phyloP scores from a whole-genome alignment of 2,329 filamentous ascomycete genomes.

The Hypoxylon sp. region DNA sequence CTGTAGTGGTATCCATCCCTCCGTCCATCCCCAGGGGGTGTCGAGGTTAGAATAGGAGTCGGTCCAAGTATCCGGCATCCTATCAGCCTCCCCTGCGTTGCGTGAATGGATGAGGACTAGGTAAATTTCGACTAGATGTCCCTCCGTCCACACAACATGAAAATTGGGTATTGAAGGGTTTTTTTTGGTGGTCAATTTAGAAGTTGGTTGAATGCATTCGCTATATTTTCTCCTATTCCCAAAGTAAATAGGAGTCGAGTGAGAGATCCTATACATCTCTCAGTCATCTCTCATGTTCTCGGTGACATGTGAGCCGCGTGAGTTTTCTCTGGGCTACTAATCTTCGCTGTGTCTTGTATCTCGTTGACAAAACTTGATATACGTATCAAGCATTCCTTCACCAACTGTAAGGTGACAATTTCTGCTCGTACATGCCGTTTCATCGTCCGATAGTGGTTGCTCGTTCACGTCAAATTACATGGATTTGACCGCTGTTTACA shows the following conservation, averaged over 20 bases:
- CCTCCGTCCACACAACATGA: neutral
- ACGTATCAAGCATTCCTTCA: neutral
- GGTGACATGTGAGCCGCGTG: neutral
- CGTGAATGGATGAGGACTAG: neutral
- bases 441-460: neutral
- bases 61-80: conserved; percentile 1
- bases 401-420: neutral
- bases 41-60: neutral
- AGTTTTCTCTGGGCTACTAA: neutral
- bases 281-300: neutral
- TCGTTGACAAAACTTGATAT: neutral
- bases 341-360: too few species aligned
- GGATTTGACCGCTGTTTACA: neutral
- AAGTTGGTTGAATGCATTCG: neutral
- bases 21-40: conserved; percentile 12
- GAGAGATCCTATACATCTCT: conserved; percentile 1
- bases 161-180: too few species aligned
- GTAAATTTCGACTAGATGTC: neutral
- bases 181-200: neutral
- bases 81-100: too few species aligned
- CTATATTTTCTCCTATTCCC: too few species aligned
- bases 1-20: neutral
- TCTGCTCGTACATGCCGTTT: neutral
- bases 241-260: neutral
- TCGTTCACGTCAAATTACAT: neutral